phyloP scores from a whole-genome alignment of 2,329 filamentous ascomycete species.

The Fusarium begoniae region DNA sequence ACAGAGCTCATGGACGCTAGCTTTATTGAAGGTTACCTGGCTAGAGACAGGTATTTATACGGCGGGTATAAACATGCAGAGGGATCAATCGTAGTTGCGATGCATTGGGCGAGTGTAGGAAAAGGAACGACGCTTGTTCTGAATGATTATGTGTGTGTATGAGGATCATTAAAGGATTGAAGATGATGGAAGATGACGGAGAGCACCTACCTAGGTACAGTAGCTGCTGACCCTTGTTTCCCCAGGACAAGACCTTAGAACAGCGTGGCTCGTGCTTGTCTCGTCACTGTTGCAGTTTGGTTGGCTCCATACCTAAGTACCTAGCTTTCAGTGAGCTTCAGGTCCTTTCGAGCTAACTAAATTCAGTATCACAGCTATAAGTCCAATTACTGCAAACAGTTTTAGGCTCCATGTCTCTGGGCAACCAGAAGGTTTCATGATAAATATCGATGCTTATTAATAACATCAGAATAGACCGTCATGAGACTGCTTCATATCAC shows the following conservation, averaged over 20 bases:
- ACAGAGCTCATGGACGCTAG: constrained; percentile 28
- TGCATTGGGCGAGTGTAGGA: not conserved
- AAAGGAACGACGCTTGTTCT: not conserved
- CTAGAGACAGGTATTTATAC: constrained; percentile 5
- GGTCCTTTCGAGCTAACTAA: not conserved
- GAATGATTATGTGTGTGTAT: not conserved
- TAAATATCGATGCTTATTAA: not conserved
- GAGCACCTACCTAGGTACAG: not conserved
- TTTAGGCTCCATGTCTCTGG: not conserved
- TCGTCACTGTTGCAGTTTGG: constrained; percentile 22
- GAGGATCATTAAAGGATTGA: not conserved
- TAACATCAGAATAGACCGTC: not conserved
- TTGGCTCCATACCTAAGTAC: not conserved
- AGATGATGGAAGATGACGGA: constrained; percentile 24
- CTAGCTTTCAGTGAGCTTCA: not conserved
- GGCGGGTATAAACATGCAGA: not conserved
- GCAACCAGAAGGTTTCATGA: not conserved
- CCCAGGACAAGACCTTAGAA: not conserved
- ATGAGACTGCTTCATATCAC: not conserved
- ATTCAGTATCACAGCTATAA: not conserved
- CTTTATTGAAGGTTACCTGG: constrained; percentile 13
- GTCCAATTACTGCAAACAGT: not conserved
- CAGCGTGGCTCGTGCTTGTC: constrained; percentile 35
- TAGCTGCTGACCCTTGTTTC: constrained; percentile 23
- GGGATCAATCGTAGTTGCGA: constrained; percentile 4